Conservation (phyloP, 2,329 filamentous ascomycete genomes). For the Cercospora nicotianae region DNA sequence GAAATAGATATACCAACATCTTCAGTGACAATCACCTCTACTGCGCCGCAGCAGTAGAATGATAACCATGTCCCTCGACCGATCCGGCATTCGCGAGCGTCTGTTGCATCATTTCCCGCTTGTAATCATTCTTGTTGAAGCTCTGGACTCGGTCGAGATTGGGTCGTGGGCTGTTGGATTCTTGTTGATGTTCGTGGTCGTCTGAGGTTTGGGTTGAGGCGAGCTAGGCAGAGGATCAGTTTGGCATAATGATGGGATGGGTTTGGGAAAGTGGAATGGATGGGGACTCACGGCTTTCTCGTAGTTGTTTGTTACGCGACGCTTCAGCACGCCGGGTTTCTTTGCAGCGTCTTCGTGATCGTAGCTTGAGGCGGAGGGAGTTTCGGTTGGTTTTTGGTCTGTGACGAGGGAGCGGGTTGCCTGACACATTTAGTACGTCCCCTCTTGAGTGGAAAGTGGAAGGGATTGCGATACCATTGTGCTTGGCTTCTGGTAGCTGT, state of each 20-base stretch:
- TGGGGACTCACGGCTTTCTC: constrained; percentile 26
- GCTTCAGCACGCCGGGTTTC: constrained; percentile 19
- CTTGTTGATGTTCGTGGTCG: not conserved
- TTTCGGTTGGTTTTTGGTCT: constrained; percentile 21
- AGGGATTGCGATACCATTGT: constrained; percentile 21
- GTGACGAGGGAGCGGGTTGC: constrained; percentile 26
- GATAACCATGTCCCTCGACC: constrained; percentile 10
- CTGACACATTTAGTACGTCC: too few relatives aligned
- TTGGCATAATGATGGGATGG: not conserved
- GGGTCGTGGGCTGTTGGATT: constrained; percentile 19
- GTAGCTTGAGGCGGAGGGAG: constrained; percentile 22
- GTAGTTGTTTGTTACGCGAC: constrained; percentile 34
- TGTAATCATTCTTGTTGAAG: constrained; percentile 36
- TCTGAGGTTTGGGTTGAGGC: constrained; percentile 1
- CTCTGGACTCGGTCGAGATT: constrained; percentile 33
- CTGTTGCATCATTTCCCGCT: constrained; percentile 34
- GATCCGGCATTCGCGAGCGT: constrained; percentile 23
- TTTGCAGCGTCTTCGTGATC: constrained; percentile 16
- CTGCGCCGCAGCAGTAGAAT: constrained; percentile 11
- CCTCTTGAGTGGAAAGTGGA: too few relatives aligned
- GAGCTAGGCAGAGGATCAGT: not conserved
- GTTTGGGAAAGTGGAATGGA: not conserved
- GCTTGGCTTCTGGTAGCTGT: constrained; percentile 18
- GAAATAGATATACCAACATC: too few relatives aligned
- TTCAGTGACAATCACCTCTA: too few relatives aligned